These are phyloP conservation scores for Wickerhamomyces hampshirensis DNA, from an alignment of 805 yeast genomes.

Conservation along the genomic window DNA sequence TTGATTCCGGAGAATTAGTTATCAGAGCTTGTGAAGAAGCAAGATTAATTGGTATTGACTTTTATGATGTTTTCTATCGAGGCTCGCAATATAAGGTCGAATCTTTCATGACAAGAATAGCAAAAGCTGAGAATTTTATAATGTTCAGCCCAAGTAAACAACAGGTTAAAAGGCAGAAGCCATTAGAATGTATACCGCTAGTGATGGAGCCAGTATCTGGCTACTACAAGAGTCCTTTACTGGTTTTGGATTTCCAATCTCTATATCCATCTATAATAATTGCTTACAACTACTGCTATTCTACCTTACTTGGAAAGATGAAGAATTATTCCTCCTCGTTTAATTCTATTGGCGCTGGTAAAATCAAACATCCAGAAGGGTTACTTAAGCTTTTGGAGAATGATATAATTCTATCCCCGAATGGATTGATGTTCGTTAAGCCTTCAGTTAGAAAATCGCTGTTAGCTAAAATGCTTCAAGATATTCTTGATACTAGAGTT, in stretches of 20 bases:
- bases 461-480: slow-evolving; percentile 79
- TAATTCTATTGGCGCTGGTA: slow-evolving; percentile 46
- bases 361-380: slow-evolving; percentile 51
- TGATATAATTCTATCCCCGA: slow-evolving; percentile 71
- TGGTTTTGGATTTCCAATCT: slow-evolving; percentile 91
- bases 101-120: slow-evolving; percentile 67
- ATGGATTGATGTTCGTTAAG: slow-evolving; percentile 78
- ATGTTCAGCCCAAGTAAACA: slow-evolving; percentile 73
- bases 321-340: slow-evolving; percentile 41
- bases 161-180: slow-evolving; percentile 78
- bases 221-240: slow-evolving; percentile 81
- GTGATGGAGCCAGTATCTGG: slow-evolving; percentile 89
- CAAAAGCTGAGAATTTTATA: slow-evolving; percentile 71
- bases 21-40: slow-evolving; percentile 77
- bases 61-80: slow-evolving; percentile 77
- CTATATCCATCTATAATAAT: slow-evolving; percentile 89
- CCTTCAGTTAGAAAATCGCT: slow-evolving; percentile 61
- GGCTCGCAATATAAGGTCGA: slow-evolving; percentile 96
- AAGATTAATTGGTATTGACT: slow-evolving; percentile 83
- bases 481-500: slow-evolving; percentile 73
- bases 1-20: slow-evolving; percentile 56
- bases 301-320: slow-evolving; percentile 63
- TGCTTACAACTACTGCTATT: slow-evolving; percentile 85
- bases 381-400: slow-evolving; percentile 47
- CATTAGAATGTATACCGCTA: slow-evolving; percentile 83